Base-by-base conservation (phyloP, 495 filamentous ascomycete genomes). In the Penicillium salamii region DNA sequence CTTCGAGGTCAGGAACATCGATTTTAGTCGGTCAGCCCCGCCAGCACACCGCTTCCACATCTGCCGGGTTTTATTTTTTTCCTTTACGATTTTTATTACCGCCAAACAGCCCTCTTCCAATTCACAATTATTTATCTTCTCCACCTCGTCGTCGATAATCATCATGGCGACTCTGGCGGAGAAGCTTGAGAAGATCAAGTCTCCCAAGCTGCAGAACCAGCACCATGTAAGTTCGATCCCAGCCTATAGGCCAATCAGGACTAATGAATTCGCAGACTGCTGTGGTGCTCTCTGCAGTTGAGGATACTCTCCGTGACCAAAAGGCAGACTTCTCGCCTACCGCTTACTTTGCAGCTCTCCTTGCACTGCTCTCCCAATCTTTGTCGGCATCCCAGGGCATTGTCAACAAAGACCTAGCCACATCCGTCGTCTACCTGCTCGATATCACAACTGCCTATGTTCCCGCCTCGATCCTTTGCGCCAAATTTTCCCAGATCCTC, bases 111-210 rank as follows among this genome's bases (percentile, higher is more conserved):
- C 43, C 43, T 46, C 43, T 46, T 46, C 34, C 43, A 13, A 32
- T 35, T 26, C 29, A 8, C 43, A 46, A 35, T 46, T 46, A 19
- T 35, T 46, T 35, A 13, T 26, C 31, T 59, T 64, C 53, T 55
- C 49, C 57, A 52, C 46, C 48, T 59, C 60, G 53, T 59, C 57
- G 58, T 61, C 55, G 7, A 57, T 52, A 54, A 48, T 62, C 61
- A 72, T 52, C 66, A 78, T 74, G 65, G 82, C 88, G 81, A 87
- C 90, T 66, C 75, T 97, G 54, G 80, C 83, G 59, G 92, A 92
- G 75, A 95, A 88, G 78, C 80, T 98, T 59, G 88, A 92, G 67
- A 96, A 91, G 78, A 96, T 97, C 64, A 87, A 93, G 69, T 91
- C 88, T 67, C 93, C 93, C 21, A 95, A 95, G 74, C 84, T 96